phyloP scores from a whole-genome alignment of 1,284 basidiomycete genomes.

The Cronartium quercuum region DNA sequence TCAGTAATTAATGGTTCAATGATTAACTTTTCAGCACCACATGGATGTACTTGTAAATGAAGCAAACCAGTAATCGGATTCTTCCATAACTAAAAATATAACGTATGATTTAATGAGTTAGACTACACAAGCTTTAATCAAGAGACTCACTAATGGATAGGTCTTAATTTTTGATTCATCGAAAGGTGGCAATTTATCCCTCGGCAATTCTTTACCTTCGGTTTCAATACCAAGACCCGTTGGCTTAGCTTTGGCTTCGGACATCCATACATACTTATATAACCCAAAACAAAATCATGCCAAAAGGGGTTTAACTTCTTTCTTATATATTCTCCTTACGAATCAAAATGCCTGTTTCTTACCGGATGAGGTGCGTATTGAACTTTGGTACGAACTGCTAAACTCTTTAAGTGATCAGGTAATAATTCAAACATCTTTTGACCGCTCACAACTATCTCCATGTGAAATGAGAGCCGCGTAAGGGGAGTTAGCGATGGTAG shows the following conservation, averaged over 20 bases:
- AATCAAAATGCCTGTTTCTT: too few relatives aligned
- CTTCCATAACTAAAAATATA: constrained; percentile 64
- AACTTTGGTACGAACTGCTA: constrained; percentile 70
- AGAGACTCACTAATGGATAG: constrained; percentile 59
- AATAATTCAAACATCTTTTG: constrained; percentile 79
- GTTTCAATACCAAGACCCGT: constrained; percentile 72
- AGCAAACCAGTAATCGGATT: constrained; percentile 69
- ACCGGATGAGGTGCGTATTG: constrained; percentile 52
- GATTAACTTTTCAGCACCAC: constrained; percentile 43
- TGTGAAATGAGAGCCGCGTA: not conserved
- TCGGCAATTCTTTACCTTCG: constrained; percentile 63
- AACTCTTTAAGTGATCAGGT: constrained; percentile 65
- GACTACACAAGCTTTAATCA: not conserved
- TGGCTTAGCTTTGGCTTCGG: constrained; percentile 62
- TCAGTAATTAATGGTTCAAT: constrained; percentile 63
- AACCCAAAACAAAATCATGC: too few relatives aligned
- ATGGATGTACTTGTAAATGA: constrained; percentile 60
- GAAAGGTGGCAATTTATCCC: constrained; percentile 65
- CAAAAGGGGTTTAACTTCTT: too few relatives aligned
- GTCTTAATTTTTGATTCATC: constrained; percentile 65
- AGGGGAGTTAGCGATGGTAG: not conserved
- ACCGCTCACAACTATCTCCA: constrained; percentile 56
- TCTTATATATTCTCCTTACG: too few relatives aligned
- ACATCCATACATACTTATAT: constrained; percentile 59
- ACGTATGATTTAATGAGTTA: not conserved